These are phyloP conservation scores for Trichoderma brevicompactum DNA, from an alignment of 2,329 filamentous ascomycete genomes.

Conservation along the genomic window DNA sequence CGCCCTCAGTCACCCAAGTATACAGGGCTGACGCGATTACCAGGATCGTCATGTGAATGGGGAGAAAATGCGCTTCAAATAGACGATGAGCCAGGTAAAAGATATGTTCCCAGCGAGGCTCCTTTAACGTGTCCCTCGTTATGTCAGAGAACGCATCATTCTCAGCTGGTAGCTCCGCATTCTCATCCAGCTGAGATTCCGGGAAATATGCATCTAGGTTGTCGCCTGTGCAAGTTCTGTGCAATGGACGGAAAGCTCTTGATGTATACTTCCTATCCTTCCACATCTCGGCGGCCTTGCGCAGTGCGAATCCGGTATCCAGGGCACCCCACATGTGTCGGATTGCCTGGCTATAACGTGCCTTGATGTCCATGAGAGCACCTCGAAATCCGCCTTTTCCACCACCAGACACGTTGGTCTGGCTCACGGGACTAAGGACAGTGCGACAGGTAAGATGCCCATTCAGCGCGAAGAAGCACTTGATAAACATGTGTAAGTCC, in stretches of 20 bases:
- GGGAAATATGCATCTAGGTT: slow-evolving; percentile 54
- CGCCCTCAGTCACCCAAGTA: slow-evolving; percentile 56
- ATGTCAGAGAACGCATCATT: slow-evolving; percentile 61
- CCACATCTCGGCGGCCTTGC: slow-evolving; percentile 62
- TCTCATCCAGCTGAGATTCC: slow-evolving; percentile 47
- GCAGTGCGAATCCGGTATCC: slow-evolving; percentile 68
- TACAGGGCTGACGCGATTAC: slow-evolving; percentile 67
- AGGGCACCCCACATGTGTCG: slow-evolving; percentile 78
- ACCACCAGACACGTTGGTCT: slow-evolving; percentile 70
- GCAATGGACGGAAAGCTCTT: slow-evolving; percentile 60
- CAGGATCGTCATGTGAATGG: slow-evolving; percentile 68
- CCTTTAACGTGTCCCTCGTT: slow-evolving; percentile 54
- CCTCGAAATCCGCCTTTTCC: slow-evolving; percentile 58
- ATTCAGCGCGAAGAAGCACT: slow-evolving; percentile 76
- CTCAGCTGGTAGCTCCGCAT: slow-evolving; percentile 49
- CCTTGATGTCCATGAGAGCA: slow-evolving; percentile 60
- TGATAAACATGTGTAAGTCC: slow-evolving; percentile 78
- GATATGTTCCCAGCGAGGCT: slow-evolving; percentile 60
- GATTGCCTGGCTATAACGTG: slow-evolving; percentile 72
- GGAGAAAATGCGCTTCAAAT: slow-evolving; percentile 76
- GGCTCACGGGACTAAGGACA: slow-evolving; percentile 70
- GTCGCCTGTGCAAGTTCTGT: slow-evolving; percentile 50
- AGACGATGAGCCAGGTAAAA: slow-evolving; percentile 66
- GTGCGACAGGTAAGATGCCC: slow-evolving; percentile 68
- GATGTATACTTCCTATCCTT: slow-evolving; percentile 60